Conservation (phyloP, 2,329 filamentous ascomycete genomes). For the Trichoderma gracile region DNA sequence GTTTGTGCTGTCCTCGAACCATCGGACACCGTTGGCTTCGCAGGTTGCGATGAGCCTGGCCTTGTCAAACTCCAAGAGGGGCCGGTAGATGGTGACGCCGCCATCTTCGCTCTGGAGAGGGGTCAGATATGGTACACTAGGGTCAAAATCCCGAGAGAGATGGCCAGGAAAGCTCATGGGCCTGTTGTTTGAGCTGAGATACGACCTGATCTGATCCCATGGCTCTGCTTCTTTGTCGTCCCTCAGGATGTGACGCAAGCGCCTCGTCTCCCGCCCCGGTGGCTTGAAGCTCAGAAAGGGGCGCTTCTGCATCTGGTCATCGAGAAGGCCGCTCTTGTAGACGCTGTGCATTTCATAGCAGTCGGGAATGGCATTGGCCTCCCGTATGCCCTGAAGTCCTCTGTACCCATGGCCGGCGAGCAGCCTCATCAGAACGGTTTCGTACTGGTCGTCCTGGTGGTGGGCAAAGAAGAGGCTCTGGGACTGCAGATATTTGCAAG, state of each 20-base stretch:
- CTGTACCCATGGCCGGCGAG: constrained; percentile 64
- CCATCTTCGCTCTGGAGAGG: constrained; percentile 58
- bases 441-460: constrained; percentile 86
- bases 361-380: constrained; percentile 73
- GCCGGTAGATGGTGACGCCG: constrained; percentile 67
- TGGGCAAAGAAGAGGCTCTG: constrained; percentile 74
- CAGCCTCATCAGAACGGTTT: constrained; percentile 83
- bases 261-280: constrained; percentile 34
- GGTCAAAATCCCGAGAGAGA: constrained; percentile 27
- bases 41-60: constrained; percentile 74
- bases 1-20: constrained; percentile 88
- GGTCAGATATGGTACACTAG: constrained; percentile 37
- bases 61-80: constrained; percentile 71
- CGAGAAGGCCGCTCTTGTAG: constrained; percentile 62
- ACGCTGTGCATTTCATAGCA: constrained; percentile 74
- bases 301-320: constrained; percentile 43
- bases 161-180: constrained; percentile 36
- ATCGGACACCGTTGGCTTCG: constrained; percentile 62
- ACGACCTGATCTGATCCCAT: constrained; percentile 26
- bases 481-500: constrained; percentile 55
- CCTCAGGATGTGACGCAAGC: constrained; percentile 35
- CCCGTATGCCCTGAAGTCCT: constrained; percentile 71
- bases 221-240: constrained; percentile 34
- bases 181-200: constrained; percentile 30
- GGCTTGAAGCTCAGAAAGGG: constrained; percentile 46